Percentiles rank a stretch among this genome's conserved stretches.
These are phyloP conservation scores for Onygenales sp. DNA, from an alignment of 2,329 filamentous ascomycete genomes.

Conservation along the genomic window DNA sequence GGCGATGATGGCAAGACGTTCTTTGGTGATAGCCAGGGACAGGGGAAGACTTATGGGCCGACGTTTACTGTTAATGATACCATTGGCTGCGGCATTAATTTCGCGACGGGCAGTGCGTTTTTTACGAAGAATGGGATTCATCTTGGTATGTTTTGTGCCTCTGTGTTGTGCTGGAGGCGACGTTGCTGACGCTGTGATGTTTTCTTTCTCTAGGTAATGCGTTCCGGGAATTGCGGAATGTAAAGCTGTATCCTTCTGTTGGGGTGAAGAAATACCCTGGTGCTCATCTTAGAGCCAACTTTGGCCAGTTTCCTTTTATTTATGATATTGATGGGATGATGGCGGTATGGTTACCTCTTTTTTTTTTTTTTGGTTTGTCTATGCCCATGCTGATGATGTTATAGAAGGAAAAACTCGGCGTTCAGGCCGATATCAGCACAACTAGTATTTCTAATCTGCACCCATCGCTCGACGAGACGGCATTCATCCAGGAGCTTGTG, in stretches of 20 bases:
- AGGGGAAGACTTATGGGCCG: slow-evolving; percentile 49
- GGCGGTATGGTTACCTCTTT: slow-evolving; percentile 44
- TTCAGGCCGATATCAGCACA: slow-evolving; percentile 53
- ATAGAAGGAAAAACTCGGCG: slow-evolving; percentile 51
- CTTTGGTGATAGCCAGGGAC: slow-evolving; percentile 45
- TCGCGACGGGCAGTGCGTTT: slow-evolving; percentile 51
- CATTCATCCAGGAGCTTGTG: slow-evolving; percentile 72
- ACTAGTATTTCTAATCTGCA: slow-evolving; percentile 52
- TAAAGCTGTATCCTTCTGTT: slow-evolving; percentile 45
- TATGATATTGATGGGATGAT: slow-evolving; percentile 88
- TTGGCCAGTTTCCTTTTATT: slow-evolving; percentile 65
- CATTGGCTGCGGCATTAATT: slow-evolving; percentile 57
- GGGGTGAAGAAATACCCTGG: slow-evolving; percentile 56
- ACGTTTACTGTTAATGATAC: slow-evolving; percentile 51
- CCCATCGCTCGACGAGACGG: slow-evolving; percentile 58
- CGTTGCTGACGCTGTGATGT: neutral
- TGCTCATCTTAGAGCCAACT: slow-evolving; percentile 51
- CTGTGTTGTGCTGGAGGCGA: neutral
- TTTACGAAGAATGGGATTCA: slow-evolving; percentile 57
- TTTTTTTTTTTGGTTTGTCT: neutral
- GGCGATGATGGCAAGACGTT: slow-evolving; percentile 58
- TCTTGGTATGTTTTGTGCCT: slow-evolving; percentile 33
- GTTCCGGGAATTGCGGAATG: slow-evolving; percentile 35
- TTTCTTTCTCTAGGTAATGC: slow-evolving; percentile 43
- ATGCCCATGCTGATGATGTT: neutral